Conservation (phyloP, 1,139 yeast species). For the Kurtzmaniella quercitrusa region DNA sequence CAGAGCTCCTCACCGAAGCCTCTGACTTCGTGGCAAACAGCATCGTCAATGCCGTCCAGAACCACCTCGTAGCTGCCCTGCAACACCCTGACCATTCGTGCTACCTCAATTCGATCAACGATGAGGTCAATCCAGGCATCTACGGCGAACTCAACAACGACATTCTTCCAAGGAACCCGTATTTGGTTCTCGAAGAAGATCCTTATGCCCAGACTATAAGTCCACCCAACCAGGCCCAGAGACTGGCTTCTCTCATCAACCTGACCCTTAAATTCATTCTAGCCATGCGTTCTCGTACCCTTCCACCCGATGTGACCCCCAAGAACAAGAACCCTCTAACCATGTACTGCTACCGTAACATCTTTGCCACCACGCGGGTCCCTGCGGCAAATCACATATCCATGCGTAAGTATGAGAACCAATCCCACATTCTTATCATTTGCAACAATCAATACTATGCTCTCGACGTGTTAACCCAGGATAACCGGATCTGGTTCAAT, state of each 20-base stretch:
- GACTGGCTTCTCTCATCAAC: slow-evolving; percentile 63
- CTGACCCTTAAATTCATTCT: slow-evolving; percentile 63
- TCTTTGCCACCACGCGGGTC: slow-evolving; percentile 65
- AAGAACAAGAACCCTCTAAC: slow-evolving; percentile 49
- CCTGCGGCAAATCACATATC: slow-evolving; percentile 39
- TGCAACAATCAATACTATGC: slow-evolving; percentile 61
- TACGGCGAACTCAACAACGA: slow-evolving; percentile 64
- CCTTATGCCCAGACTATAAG: slow-evolving; percentile 53
- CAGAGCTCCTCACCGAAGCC: slow-evolving; percentile 36
- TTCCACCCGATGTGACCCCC: slow-evolving; percentile 57
- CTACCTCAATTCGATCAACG: slow-evolving; percentile 58
- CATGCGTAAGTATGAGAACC: slow-evolving; percentile 24
- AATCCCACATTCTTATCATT: slow-evolving; percentile 51
- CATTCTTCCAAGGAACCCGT: slow-evolving; percentile 73
- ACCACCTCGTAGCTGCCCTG: slow-evolving; percentile 45
- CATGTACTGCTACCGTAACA: slow-evolving; percentile 60
- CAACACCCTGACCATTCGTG: slow-evolving; percentile 38
- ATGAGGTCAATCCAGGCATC: slow-evolving; percentile 56
- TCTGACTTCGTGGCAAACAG: slow-evolving; percentile 39
- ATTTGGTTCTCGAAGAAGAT: slow-evolving; percentile 66
- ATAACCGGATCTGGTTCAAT: slow-evolving; percentile 39
- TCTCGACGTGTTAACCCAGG: slow-evolving; percentile 43
- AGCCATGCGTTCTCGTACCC: slow-evolving; percentile 48
- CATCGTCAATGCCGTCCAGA: slow-evolving; percentile 45
- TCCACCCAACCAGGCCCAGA: slow-evolving; percentile 60